A percentile compares a stretch with the other conserved stretches of the same genome.
These are phyloP conservation scores for Saccharomycopsis amapae DNA, from an alignment of 805 yeast genomes.

Conservation along the genomic window DNA sequence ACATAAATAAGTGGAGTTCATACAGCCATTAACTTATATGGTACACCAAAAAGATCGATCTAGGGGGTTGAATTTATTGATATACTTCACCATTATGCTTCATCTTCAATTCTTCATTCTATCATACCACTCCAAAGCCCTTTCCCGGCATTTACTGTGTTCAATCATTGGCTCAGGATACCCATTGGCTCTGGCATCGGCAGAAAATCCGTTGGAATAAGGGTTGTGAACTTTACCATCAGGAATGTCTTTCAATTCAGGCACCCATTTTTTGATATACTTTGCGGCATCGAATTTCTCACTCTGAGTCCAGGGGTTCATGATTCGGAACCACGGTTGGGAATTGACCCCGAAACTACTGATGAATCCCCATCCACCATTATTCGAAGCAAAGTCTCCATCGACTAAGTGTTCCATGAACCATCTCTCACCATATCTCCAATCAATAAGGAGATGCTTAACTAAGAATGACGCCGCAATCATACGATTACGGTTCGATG, in stretches of 20 bases:
- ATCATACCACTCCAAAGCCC: slow-evolving; percentile 8
- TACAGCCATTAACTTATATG: too few species aligned
- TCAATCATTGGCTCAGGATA: slow-evolving; percentile 12
- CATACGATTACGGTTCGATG: slow-evolving; percentile 50
- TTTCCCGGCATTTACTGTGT: neutral
- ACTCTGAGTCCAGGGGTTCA: slow-evolving; percentile 46
- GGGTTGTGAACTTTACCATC: slow-evolving; percentile 4
- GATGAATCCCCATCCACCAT: slow-evolving; percentile 54
- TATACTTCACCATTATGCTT: too few species aligned
- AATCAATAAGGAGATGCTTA: slow-evolving; percentile 44
- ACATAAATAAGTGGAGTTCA: too few species aligned
- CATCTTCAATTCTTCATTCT: slow-evolving; percentile 2
- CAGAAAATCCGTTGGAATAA: neutral
- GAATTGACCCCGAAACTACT: slow-evolving; percentile 47
- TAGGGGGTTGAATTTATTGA: too few species aligned
- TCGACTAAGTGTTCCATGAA: slow-evolving; percentile 44
- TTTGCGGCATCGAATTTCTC: slow-evolving; percentile 38
- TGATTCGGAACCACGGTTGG: slow-evolving; percentile 50
- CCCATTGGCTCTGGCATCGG: neutral
- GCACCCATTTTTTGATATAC: slow-evolving; percentile 10
- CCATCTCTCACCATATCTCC: slow-evolving; percentile 49
- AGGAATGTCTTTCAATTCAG: neutral
- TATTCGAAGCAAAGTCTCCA: slow-evolving; percentile 47
- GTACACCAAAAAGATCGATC: too few species aligned
- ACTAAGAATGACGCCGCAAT: slow-evolving; percentile 44